phyloP scores from a whole-genome alignment of 352 stramenopile species.

The Blastocystis sp. region DNA sequence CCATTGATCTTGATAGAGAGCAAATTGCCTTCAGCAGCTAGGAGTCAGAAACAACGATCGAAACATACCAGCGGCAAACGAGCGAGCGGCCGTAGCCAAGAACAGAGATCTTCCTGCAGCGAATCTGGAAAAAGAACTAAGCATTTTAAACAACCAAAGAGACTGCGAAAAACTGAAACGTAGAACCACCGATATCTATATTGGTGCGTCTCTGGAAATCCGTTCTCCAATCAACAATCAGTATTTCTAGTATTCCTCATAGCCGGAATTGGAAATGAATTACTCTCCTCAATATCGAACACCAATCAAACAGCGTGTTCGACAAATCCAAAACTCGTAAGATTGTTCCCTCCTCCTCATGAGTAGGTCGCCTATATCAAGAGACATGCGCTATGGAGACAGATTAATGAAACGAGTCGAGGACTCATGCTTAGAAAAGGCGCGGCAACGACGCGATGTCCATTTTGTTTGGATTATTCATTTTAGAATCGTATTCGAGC shows the following conservation, averaged over 20 bases:
- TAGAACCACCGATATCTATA: not conserved
- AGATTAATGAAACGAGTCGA: not conserved
- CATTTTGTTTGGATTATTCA: not conserved
- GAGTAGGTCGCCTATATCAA: not conserved
- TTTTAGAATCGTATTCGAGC: not conserved
- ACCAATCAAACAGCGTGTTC: not conserved
- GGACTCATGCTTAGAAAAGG: not conserved
- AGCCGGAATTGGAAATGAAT: not conserved
- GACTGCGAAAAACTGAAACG: conserved; percentile 22
- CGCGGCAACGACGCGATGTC: conserved; percentile 1
- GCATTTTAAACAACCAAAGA: not conserved
- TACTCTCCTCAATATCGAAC: not conserved
- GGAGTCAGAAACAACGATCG: not conserved
- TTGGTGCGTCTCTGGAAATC: not conserved
- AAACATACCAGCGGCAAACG: conserved; percentile 38
- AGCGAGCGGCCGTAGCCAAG: not conserved
- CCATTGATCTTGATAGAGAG: conserved; percentile 61
- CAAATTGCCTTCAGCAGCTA: conserved; percentile 45
- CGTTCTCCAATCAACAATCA: conserved; percentile 20
- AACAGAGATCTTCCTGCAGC: conserved; percentile 2
- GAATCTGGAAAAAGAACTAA: conserved; percentile 42
- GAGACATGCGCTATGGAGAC: not conserved
- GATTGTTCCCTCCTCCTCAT: not conserved
- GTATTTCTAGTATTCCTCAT: not conserved
- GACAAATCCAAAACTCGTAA: not conserved